These are phyloP conservation scores for Hypericum androsaemum DNA, from an alignment of 345 rosid species.

Conservation along the genomic window DNA sequence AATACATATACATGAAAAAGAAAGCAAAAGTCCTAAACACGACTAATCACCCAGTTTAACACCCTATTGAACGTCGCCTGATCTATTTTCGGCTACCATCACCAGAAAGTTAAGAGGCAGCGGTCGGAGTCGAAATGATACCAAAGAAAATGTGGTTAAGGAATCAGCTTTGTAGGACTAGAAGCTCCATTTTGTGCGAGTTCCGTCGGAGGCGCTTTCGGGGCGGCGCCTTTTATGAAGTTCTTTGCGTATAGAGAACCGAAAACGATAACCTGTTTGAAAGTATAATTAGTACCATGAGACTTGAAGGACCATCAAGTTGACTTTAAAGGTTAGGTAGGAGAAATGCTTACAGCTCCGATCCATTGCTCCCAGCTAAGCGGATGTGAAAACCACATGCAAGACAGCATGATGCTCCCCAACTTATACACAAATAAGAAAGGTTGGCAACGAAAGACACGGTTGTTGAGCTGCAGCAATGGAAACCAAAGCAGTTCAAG, in stretches of 20 bases:
- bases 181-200: conserved; percentile 31
- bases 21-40: too few species aligned
- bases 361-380: conserved; percentile 86
- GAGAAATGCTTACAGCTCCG: conserved; percentile 55
- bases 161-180: conserved; percentile 25
- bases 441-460: background rate
- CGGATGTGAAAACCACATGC: conserved; percentile 81
- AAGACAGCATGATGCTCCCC: conserved; percentile 85
- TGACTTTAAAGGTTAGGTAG: background rate
- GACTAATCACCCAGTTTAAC: too few species aligned
- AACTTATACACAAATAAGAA: conserved; percentile 33
- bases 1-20: too few species aligned
- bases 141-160: conserved; percentile 10
- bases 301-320: background rate
- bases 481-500: background rate
- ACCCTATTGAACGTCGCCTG: too few species aligned
- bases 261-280: conserved; percentile 53
- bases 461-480: too few species aligned
- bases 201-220: conserved; percentile 29
- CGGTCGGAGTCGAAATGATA: too few species aligned
- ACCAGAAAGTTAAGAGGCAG: too few species aligned
- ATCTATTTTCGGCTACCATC: too few species aligned
- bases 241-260: conserved; percentile 61
- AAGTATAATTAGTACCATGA: conserved; percentile 9
- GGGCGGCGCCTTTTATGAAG: conserved; percentile 33